Evolutionary conservation across 441 rosid species (phyloP), one percentile per base, ranked within the genome.

Genomic region (Brassica balearica): DNA sequence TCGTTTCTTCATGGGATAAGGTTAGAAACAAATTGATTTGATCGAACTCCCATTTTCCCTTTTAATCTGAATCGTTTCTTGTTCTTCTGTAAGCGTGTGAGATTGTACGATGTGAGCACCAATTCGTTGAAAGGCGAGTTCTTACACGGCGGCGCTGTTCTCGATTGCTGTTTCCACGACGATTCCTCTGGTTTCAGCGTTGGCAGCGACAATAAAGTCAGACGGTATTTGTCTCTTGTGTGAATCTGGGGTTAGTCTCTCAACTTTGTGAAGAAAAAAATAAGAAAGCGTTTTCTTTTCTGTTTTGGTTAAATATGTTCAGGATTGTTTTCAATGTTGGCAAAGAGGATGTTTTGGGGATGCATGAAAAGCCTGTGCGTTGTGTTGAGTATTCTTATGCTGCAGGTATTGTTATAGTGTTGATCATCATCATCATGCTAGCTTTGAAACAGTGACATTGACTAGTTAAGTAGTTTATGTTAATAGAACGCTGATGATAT

Each of bases 1-100:
- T 95, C 81, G 98, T 95, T 69, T 95, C 99, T 69, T 95, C 99
- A 0, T 96, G 98, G 98, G 99, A 96, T 85, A 93, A 92, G 98
- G 99, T 92, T 80, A 32, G 73, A 1, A 19, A 73, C 59, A 22
- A 6, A 38, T 69, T 60, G 53, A 68, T 68, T 29, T 5, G 62
- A 43, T 25, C 23, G 3, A 62, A 65, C 9, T 60, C 17, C 56
- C 11, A 8, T 10, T 71, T 46, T n/a, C n/a, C n/a, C 71, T 58
- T 8, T 38, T 51, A 12, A 32, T 70, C 63, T 65, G 59, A 63
- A 53, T 46, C 10, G 41, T 55, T 62, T 15, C n/a, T 6, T 48
- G 1, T 17, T 74, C 6, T 12, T 46, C 0, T 53, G 17, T 6
- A 53, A 53, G 59, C 20, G 59, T 53, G 59, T 53, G 59, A 88